Percentiles rank a stretch among this genome's conserved stretches.
Evolutionary conservation across 2,329 filamentous ascomycete genomes (phyloP).

Genomic region (Geosmithia putterillii): DNA sequence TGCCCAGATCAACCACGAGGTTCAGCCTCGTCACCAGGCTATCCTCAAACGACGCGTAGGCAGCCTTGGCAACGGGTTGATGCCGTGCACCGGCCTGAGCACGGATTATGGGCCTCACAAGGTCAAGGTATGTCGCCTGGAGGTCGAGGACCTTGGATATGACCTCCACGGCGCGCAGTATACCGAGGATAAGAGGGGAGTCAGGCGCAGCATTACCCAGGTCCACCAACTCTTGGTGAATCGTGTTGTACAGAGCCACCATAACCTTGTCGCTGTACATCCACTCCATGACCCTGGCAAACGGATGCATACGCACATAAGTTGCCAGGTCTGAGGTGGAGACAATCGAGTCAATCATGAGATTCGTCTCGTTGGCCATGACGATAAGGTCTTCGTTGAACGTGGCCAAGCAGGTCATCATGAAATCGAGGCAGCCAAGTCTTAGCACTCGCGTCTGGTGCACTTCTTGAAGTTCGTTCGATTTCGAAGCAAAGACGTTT

Average conservation of each 20-base stretch:
- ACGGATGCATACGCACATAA: conserved; percentile 84
- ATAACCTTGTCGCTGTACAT: conserved; percentile 89
- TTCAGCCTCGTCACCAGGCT: conserved; percentile 71
- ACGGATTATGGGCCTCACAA: conserved; percentile 71
- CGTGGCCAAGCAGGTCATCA: conserved; percentile 61
- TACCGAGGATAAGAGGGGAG: conserved; percentile 69
- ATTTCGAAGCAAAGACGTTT: conserved; percentile 57
- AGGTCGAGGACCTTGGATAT: conserved; percentile 74
- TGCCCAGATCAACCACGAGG: conserved; percentile 70
- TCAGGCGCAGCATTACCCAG: conserved; percentile 62
- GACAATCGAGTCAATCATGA: conserved; percentile 65
- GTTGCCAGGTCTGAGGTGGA: conserved; percentile 59
- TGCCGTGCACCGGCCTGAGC: conserved; percentile 47
- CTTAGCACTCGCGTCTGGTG: conserved; percentile 62
- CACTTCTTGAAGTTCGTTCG: conserved; percentile 51
- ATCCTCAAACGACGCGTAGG: conserved; percentile 85
- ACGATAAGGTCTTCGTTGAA: conserved; percentile 94
- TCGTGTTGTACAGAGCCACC: conserved; percentile 61
- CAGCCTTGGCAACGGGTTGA: conserved; percentile 50
- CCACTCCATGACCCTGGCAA: conserved; percentile 94
- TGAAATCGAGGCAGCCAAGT: conserved; percentile 74
- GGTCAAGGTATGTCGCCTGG: conserved; percentile 82
- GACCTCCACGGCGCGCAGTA: conserved; percentile 72
- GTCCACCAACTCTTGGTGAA: conserved; percentile 63
- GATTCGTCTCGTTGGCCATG: conserved; percentile 65